Percentiles rank a stretch among this genome's conserved stretches.
These are phyloP conservation scores for Lodderomyces metapsilosis DNA, from an alignment of 1,139 yeast species.

Conservation along the genomic window DNA sequence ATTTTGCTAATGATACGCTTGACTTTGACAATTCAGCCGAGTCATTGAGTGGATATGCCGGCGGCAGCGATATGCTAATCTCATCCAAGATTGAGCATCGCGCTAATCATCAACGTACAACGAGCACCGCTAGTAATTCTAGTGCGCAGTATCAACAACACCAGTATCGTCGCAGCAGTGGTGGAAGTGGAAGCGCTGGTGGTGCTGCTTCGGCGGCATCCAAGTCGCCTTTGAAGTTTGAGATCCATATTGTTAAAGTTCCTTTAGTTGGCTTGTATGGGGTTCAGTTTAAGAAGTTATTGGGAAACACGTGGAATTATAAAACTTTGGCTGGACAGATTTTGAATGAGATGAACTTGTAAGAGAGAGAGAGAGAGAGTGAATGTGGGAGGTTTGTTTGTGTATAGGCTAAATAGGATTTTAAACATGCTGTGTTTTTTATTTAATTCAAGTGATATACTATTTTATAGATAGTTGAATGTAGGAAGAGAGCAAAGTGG, in stretches of 20 bases:
- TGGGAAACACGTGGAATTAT: conserved; percentile 96
- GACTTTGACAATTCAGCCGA: conserved; percentile 63
- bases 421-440: too few relatives aligned
- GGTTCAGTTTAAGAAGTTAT: conserved; percentile 88
- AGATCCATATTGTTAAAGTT: conserved; percentile 88
- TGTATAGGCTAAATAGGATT: neutral
- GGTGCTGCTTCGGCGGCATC: neutral
- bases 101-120: conserved; percentile 35
- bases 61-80: conserved; percentile 66
- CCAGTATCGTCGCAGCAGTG: neutral
- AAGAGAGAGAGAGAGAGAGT: conserved; percentile 8
- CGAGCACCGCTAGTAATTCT: conserved; percentile 23
- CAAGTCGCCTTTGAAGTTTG: conserved; percentile 72
- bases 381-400: neutral
- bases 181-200: neutral
- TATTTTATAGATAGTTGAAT: too few relatives aligned
- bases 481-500: too few relatives aligned
- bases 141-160: neutral
- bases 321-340: conserved; percentile 90
- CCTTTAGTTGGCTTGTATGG: conserved; percentile 90
- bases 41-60: conserved; percentile 52
- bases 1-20: conserved; percentile 20
- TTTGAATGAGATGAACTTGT: conserved; percentile 72
- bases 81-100: conserved; percentile 59
- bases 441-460: too few relatives aligned